Conservation (phyloP, 2,329 filamentous ascomycete genomes). For the Magnaporthales sp. region DNA sequence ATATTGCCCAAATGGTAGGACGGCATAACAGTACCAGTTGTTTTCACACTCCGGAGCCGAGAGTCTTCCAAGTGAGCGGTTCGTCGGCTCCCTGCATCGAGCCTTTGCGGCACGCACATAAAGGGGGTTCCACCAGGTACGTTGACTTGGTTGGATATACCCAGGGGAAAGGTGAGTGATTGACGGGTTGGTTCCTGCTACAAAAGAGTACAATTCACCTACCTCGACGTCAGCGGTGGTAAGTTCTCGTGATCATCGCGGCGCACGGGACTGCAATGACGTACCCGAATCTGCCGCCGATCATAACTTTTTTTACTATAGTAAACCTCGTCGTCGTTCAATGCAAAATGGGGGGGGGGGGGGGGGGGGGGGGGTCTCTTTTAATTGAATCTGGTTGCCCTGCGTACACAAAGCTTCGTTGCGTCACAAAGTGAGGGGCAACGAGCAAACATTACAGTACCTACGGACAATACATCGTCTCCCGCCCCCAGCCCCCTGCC, state of each 20-base stretch:
- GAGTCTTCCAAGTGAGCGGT: background rate
- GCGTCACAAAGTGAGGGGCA: background rate
- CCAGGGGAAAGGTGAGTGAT: too few species aligned
- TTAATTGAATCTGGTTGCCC: background rate
- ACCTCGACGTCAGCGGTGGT: too few species aligned
- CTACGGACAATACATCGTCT: too few species aligned
- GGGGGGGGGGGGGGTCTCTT: background rate
- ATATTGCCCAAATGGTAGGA: too few species aligned
- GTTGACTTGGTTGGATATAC: too few species aligned
- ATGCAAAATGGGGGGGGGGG: too few species aligned
- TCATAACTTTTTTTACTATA: background rate
- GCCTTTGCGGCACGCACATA: background rate
- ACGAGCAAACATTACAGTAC: too few species aligned
- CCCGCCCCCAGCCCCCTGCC: too few species aligned
- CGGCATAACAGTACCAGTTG: too few species aligned
- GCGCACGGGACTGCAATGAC: background rate
- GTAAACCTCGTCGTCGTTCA: background rate
- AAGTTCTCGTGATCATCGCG: background rate
- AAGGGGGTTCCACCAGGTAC: background rate
- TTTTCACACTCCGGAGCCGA: too few species aligned
- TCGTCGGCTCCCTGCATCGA: background rate
- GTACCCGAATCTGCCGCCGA: background rate
- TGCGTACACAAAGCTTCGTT: background rate
- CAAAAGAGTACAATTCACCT: background rate
- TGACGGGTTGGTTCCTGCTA: too few species aligned